Base-by-base conservation (phyloP, 805 yeast species). In the Clavispora asparagi region DNA sequence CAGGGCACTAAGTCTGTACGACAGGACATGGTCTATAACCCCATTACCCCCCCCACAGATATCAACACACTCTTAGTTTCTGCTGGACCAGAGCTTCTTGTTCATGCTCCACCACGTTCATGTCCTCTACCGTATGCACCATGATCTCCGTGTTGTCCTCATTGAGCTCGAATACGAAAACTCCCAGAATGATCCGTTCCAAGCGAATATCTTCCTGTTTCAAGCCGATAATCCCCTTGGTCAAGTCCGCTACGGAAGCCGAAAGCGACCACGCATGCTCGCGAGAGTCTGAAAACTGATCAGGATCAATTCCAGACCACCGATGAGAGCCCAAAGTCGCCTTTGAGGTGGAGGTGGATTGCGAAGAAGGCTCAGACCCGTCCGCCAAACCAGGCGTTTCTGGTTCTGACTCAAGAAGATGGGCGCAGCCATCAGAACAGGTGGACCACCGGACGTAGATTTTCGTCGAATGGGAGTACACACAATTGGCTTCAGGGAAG, bases 41-140 rank as follows among this genome's bases (percentile, higher is more conserved):
- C 23, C 23, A 19, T 19, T 19, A 19, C 5, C 5, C 23, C n/a
- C 5, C 23, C 23, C 23, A 19, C 32, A 30, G 13, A 12, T 17
- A 12, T 46, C 47, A 50, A 28, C 58, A 55, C 33, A 51, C 51
- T 9, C 57, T 49, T 5, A 55, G 53, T 37, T 55, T 51, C 17
- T 39, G 33, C 9, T 28, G 45, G 11, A 45, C 48, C 19, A 36
- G 35, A 39, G 44, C 42, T 38, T 50, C 52, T n/a, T 49, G 45
- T 7, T 29, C 43, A 16, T 47, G 72, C 54, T 82, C 86, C 23
- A 79, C 62, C 39, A 83, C 69, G 49, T 83, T 83, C 46, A 85
- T 71, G 54, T 82, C 76, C 53, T 85, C 92, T 29, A 85, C 72
- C 2, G 86, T 81, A 57, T 84, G 87, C 6, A 81, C 87, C 7